phyloP scores from a whole-genome alignment of 257 asterid genomes.

The Lantana camara region DNA sequence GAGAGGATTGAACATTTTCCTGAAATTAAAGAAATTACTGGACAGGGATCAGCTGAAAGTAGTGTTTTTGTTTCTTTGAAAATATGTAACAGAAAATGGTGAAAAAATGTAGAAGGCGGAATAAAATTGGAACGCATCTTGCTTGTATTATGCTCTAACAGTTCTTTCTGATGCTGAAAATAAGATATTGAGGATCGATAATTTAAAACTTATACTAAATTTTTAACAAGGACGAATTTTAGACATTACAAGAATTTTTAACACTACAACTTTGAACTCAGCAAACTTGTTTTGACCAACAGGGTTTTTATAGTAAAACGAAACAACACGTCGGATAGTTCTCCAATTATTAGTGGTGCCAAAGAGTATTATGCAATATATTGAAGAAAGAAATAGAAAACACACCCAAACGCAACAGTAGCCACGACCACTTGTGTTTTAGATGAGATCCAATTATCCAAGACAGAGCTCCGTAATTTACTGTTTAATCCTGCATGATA shows the following conservation, averaged over 20 bases:
- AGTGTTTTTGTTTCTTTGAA: conserved; percentile 8
- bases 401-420: conserved; percentile 97
- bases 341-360: not conserved
- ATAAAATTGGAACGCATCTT: conserved; percentile 9
- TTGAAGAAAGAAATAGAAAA: conserved; percentile 19
- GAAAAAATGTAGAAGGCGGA: not conserved
- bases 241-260: not conserved
- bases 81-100: not conserved
- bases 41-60: conserved; percentile 24
- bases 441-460: conserved; percentile 90
- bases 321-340: not conserved
- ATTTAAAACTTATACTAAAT: conserved; percentile 3
- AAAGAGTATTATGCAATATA: conserved; percentile 1
- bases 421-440: conserved; percentile 94
- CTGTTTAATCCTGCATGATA: conserved; percentile 94
- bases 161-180: conserved; percentile 16
- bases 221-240: not conserved
- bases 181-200: not conserved
- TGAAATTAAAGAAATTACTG: conserved; percentile 10
- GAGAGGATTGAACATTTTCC: not conserved
- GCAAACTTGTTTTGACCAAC: not conserved
- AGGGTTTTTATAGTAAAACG: not conserved
- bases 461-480: conserved; percentile 76
- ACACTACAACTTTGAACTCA: not conserved
- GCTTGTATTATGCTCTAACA: not conserved